Percentiles rank a stretch among this genome's conserved stretches.
These are phyloP conservation scores for Penicillium maclennaniae DNA, from an alignment of 495 filamentous ascomycete species.

Conservation along the genomic window DNA sequence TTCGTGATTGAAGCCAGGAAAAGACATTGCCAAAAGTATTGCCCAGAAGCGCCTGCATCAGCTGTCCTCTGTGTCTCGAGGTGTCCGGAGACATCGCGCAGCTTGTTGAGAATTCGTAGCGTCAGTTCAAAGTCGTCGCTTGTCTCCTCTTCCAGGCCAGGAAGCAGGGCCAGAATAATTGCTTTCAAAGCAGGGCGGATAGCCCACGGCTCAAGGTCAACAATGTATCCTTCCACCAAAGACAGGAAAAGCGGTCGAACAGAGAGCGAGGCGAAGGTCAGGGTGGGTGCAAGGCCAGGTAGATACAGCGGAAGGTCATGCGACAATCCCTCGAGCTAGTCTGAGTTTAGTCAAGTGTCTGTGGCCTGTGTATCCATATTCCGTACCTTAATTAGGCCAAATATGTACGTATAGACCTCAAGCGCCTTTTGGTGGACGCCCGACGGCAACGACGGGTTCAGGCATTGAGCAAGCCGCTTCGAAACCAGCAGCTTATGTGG, in stretches of 20 bases:
- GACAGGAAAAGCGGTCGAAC: conserved; percentile 80
- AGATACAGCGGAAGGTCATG: conserved; percentile 82
- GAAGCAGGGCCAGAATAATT: conserved; percentile 77
- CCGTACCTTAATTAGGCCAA: conserved; percentile 45
- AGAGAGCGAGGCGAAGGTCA: conserved; percentile 90
- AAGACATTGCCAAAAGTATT: conserved; percentile 98
- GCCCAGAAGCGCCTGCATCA: conserved; percentile 59
- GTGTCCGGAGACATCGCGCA: conserved; percentile 63
- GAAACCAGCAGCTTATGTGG: conserved; percentile 82
- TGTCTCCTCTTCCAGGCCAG: conserved; percentile 91
- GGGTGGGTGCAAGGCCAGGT: conserved; percentile 78
- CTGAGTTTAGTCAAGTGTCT: conserved; percentile 8
- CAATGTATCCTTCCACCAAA: conserved; percentile 75
- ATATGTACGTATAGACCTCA: conserved; percentile 89
- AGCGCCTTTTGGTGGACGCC: conserved; percentile 98
- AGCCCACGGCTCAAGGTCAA: conserved; percentile 62
- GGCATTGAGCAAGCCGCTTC: conserved; percentile 88
- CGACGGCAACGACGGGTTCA: conserved; percentile 88
- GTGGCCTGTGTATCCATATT: background rate
- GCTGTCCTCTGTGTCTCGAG: conserved; percentile 41
- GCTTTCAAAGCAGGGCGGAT: conserved; percentile 86
- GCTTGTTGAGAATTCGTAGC: conserved; percentile 68
- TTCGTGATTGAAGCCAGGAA: conserved; percentile 91
- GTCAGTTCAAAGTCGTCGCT: conserved; percentile 96
- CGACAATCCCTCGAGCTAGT: conserved; percentile 64